These are phyloP conservation scores for Geranium incanum DNA, from an alignment of 441 rosid genomes.

Conservation along the genomic window DNA sequence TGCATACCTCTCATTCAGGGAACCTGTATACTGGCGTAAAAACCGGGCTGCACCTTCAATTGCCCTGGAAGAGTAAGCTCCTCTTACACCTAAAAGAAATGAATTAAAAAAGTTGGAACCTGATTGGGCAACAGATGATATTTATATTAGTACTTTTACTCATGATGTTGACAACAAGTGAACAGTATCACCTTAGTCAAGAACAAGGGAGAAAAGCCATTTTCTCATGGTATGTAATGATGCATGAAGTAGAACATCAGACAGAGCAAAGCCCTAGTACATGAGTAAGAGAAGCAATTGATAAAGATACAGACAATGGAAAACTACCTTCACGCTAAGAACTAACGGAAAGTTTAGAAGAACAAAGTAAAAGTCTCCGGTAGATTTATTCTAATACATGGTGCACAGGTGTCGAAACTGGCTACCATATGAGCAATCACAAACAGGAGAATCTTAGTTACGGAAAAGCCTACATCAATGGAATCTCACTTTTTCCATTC, in stretches of 20 bases:
- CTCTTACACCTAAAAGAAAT: conserved; percentile 53
- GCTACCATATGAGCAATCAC: background rate
- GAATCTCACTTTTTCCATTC: background rate
- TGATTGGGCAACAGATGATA: conserved; percentile 12
- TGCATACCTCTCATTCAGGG: conserved; percentile 45
- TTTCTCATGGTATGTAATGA: background rate
- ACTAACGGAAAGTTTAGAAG: background rate
- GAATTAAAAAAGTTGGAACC: conserved; percentile 17
- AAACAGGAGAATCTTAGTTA: background rate
- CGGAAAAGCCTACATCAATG: background rate
- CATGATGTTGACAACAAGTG: background rate
- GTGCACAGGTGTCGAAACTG: background rate
- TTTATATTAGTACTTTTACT: background rate
- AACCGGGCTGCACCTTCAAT: conserved; percentile 54
- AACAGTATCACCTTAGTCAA: background rate
- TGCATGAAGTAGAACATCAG: background rate
- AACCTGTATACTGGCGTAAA: conserved; percentile 52
- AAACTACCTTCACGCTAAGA: background rate
- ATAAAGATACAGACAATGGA: background rate
- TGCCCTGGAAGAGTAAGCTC: conserved; percentile 64
- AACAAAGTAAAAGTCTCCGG: background rate
- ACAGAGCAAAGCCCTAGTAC: background rate
- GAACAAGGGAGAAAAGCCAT: background rate
- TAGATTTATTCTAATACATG: background rate
- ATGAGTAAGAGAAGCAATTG: background rate